These are phyloP conservation scores for Paraphaeosphaeria sporulosa DNA, from an alignment of 2,329 filamentous ascomycete genomes.

Conservation along the genomic window DNA sequence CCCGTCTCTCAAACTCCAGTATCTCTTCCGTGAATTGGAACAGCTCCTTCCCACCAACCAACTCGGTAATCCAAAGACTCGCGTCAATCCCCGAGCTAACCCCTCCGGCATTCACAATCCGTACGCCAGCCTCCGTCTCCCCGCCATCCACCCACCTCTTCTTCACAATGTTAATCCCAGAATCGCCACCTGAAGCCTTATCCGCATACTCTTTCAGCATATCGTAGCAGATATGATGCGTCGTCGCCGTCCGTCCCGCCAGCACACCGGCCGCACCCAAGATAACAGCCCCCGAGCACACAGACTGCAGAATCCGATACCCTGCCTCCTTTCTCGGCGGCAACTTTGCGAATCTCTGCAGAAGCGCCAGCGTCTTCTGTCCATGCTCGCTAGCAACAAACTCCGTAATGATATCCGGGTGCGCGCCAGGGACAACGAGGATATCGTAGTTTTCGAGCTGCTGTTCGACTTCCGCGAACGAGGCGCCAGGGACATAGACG, in stretches of 20 bases:
- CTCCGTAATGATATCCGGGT: conserved; percentile 31
- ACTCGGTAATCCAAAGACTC: conserved; percentile 38
- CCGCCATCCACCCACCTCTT: conserved; percentile 46
- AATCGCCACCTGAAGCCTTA: conserved; percentile 38
- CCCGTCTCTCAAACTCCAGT: conserved; percentile 42
- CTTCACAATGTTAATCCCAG: conserved; percentile 32
- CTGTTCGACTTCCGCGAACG: conserved; percentile 36
- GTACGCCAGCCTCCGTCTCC: conserved; percentile 35
- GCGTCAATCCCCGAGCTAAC: conserved; percentile 45
- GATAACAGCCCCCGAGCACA: conserved; percentile 51
- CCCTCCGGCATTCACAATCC: conserved; percentile 46
- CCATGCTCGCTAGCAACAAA: conserved; percentile 32
- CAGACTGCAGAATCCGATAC: conserved; percentile 46
- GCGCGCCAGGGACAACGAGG: conserved; percentile 50
- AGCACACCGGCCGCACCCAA: conserved; percentile 50
- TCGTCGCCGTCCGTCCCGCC: conserved; percentile 46
- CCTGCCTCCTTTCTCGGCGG: conserved; percentile 31
- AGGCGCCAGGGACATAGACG: conserved; percentile 40
- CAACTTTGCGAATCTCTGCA: conserved; percentile 32
- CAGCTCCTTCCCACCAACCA: conserved; percentile 33
- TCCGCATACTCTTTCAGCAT: conserved; percentile 37
- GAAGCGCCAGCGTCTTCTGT: conserved; percentile 25
- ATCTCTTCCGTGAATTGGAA: conserved; percentile 36
- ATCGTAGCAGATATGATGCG: conserved; percentile 48
- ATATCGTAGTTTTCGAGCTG: conserved; percentile 47